Conservation (phyloP, 179 eudicot genomes). For the Drosera spatulata region DNA sequence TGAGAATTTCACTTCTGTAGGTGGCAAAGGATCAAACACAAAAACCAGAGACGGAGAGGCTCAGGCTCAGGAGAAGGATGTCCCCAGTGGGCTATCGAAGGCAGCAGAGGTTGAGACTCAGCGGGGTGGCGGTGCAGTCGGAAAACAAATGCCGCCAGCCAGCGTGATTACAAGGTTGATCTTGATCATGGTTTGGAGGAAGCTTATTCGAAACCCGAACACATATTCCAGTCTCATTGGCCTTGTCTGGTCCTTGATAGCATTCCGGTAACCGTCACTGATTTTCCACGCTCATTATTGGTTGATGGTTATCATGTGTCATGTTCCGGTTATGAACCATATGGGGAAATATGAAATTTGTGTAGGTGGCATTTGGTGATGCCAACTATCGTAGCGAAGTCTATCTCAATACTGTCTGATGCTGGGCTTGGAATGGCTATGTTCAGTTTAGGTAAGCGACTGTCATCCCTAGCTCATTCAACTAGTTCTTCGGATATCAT, state of each 20-base stretch:
- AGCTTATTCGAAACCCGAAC: constrained; percentile 59
- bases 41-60: constrained; percentile 14
- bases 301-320: too few relatives aligned
- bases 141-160: constrained; percentile 32
- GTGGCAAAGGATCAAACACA: constrained; percentile 2
- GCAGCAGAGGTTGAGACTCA: neutral
- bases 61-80: constrained; percentile 34
- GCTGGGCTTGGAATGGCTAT: constrained; percentile 18
- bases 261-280: constrained; percentile 25
- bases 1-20: constrained; percentile 44
- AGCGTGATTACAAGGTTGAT: constrained; percentile 43
- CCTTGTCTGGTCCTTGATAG: constrained; percentile 48
- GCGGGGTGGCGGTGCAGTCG: neutral
- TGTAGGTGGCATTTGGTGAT: constrained; percentile 11
- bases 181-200: constrained; percentile 45
- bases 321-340: too few relatives aligned
- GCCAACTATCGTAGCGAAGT: constrained; percentile 7
- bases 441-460: constrained; percentile 11
- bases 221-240: constrained; percentile 52
- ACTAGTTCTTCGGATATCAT: too few relatives aligned
- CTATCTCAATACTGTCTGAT: constrained; percentile 12
- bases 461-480: too few relatives aligned
- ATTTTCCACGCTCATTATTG: too few relatives aligned
- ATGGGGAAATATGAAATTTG: neutral
- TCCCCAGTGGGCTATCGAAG: constrained; percentile 26